Base-by-base conservation (phyloP, 805 yeast genomes). In the Metschnikowia cubensis region DNA sequence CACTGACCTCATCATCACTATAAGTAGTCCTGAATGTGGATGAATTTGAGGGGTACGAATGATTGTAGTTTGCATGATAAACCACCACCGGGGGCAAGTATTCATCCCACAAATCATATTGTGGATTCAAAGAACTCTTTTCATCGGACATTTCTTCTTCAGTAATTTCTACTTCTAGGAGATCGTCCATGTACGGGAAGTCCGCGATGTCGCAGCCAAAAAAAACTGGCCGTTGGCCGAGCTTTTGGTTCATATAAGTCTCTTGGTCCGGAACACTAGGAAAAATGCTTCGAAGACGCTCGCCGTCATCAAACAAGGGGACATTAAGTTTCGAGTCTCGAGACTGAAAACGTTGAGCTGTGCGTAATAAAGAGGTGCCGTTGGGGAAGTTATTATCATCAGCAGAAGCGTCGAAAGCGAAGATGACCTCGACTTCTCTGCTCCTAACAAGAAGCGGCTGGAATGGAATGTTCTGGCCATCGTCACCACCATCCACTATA, bases 21-120 rank as follows among this genome's bases (percentile, higher is more conserved):
- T 81, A 83, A 20, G 76, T 73, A 44, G 80, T 62, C 54, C 80
- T 77, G 62, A 83, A 83, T 0, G 87, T 83, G 1, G 87, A 82
- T 0, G 77, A 75, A 59, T 83, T 83, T 2, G 86, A 74, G 0
- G 62, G 52, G 51, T 63, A 78, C 0, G 76, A 61, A 45, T 71
- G 68, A 21, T 70, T 53, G 2, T 67, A 57, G 57, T 83, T 83
- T 3, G 80, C 75, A 45, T 71, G 66, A 56, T 82, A 82, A 0
- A 83, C 72, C 15, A 83, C 68, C 35, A 83, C 59, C 0, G 88
- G 87, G 2, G 84, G 83, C 13, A 74, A 41, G 51, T 65, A 64
- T 35, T 48, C 59, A 51, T n/a, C 39, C 57, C 57, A 55, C 3
- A 52, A 25, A 7, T 47, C 48, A 22, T 35, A 49, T 7, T 42